Evolutionary conservation across 805 yeast species (phyloP).

Genomic region (Ogataea trehalophila): DNA sequence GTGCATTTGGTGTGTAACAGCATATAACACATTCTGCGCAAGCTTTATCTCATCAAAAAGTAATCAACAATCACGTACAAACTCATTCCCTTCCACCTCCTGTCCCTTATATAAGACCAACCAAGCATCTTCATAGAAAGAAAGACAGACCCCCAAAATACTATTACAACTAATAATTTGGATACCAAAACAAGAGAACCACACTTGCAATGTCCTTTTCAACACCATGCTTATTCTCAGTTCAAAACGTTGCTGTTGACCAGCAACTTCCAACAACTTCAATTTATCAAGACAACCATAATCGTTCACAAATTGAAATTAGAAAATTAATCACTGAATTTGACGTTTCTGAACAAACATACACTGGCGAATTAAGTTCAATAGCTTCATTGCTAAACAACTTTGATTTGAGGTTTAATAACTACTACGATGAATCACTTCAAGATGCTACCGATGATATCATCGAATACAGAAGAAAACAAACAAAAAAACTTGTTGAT

Average conservation of each 20-base stretch:
- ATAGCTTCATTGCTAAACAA: conserved; percentile 17
- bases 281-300: conserved; percentile 1
- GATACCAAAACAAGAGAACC: background rate
- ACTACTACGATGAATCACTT: conserved; percentile 25
- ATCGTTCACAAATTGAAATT: conserved; percentile 4
- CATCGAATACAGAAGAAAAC: conserved; percentile 12
- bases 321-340: conserved; percentile 9
- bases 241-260: conserved; percentile 14
- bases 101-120: too few species aligned
- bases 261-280: background rate
- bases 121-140: too few species aligned
- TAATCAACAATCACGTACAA: too few species aligned
- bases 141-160: too few species aligned
- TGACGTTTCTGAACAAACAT: conserved; percentile 15
- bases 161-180: too few species aligned
- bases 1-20: too few species aligned
- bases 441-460: conserved; percentile 23
- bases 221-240: conserved; percentile 18
- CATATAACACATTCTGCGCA: too few species aligned
- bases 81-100: too few species aligned
- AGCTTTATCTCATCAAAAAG: too few species aligned
- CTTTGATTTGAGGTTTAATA: conserved; percentile 26
- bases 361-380: conserved; percentile 17
- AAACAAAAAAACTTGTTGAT: conserved; percentile 17
- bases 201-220: conserved; percentile 6